Evolutionary conservation across 2,329 filamentous ascomycete genomes (phyloP), one percentile per base, ranked within the genome.

Genomic region (Fusarium luffae): DNA sequence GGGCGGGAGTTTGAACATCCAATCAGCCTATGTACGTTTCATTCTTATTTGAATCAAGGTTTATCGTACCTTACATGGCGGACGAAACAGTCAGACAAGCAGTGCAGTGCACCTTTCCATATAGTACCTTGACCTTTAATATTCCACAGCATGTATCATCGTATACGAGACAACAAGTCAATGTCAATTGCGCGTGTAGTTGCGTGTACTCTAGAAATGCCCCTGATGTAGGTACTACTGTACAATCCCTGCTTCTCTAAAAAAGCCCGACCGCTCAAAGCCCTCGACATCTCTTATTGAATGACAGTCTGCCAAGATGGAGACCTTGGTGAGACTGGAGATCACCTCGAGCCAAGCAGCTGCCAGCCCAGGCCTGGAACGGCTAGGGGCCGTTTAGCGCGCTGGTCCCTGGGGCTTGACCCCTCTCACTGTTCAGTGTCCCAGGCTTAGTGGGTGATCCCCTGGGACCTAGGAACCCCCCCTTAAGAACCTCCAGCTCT

Each of bases 331-430:
- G 56, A 66, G 61, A 55, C 58, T 59, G 49, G 52, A 50, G 32
- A 58, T 37, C 49, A 41, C 49, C 41, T 54, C 23, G 27, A 60
- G 61, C 61, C 54, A 58, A 40, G 48, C 49, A 50, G 43, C 37
- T 57, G 28, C 68, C 65, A 61, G 56, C 59, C 64, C 59, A 46
- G 37, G 59, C 59, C 51, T 71, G 64, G 68, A 71, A 71, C 68
- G 59, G 63, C 40, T 71, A 70, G 68, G 63, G 51, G 68, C 68
- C 64, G 55, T 71, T 70, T 70, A 70, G 68, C 49, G 68, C 42
- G 34, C 28, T 66, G 30, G 63, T 60, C 68, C 68, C 64, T 70
- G 47, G 58, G 70, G 61, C 60, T 71, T 63, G 30, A 57, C 58
- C 69, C 65, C 59, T 66, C 59, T 60, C 54, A 44, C 58, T 69